A percentile compares a stretch with the other conserved stretches of the same genome.
Conservation (phyloP, 345 rosid species). For the Populus alba region DNA sequence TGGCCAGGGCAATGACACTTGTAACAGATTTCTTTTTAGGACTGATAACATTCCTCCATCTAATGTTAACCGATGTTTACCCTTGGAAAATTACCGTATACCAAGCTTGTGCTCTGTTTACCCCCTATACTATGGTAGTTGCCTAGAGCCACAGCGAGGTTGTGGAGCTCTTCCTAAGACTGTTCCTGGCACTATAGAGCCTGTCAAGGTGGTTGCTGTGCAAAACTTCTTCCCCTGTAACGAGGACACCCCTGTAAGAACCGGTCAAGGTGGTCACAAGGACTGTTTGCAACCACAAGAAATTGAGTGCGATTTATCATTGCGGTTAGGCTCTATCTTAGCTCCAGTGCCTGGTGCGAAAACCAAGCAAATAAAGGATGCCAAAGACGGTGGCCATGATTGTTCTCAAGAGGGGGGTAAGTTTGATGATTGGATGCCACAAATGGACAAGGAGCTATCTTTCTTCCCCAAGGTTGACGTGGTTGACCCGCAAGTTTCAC, state of each 20-base stretch:
- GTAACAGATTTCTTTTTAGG: constrained; percentile 21
- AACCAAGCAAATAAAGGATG: constrained; percentile 9
- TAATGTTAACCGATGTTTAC: constrained; percentile 9
- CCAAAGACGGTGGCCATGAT: constrained; percentile 17
- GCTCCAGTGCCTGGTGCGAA: constrained; percentile 17
- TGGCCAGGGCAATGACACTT: not conserved
- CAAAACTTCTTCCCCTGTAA: constrained; percentile 16
- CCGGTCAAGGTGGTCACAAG: constrained; percentile 8
- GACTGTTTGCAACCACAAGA: constrained; percentile 17
- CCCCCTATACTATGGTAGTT: constrained; percentile 44
- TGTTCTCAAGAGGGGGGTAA: constrained; percentile 30
- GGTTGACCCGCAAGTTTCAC: constrained; percentile 14
- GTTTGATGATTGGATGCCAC: constrained; percentile 15
- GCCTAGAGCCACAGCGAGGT: constrained; percentile 21
- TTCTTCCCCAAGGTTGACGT: constrained; percentile 8
- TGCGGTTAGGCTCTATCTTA: constrained; percentile 64
- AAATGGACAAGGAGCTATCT: constrained; percentile 10
- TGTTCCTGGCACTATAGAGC: constrained; percentile 21
- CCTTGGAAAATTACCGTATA: constrained; percentile 21
- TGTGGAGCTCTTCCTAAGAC: constrained; percentile 16
- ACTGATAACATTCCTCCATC: constrained; percentile 13
- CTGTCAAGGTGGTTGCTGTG: constrained; percentile 10
- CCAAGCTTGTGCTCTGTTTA: constrained; percentile 32
- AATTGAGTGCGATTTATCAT: constrained; percentile 60
- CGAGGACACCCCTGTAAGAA: constrained; percentile 10